Base-by-base conservation (phyloP, 257 asterid species). In the Schizonepeta tenuifolia region DNA sequence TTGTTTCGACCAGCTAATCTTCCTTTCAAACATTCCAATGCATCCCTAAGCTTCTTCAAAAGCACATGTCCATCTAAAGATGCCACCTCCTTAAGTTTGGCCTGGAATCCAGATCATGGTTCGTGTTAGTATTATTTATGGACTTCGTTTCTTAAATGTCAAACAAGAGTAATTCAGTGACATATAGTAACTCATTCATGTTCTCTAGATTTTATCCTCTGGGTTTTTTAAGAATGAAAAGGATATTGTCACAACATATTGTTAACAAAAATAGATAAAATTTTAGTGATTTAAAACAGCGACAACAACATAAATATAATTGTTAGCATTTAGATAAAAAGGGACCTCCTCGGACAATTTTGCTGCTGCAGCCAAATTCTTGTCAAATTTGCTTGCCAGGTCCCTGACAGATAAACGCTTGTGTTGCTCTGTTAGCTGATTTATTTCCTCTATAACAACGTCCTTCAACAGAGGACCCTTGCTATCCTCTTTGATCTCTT, bases 31-130 rank as follows among this genome's bases (percentile, higher is more conserved):
- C 70, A 88, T 84, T 94, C 99, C 80, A 94, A 62, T 40, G 96
- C 97, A 81, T 94, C 99, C 80, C 98, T 89, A 36, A 94, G 98
- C 90, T 94, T 94, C 88, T 94, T 94, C 78, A 94, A 80, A 84
- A 91, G 97, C 75, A 94, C 97, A 35, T 91, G 97, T 61, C 99
- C 99, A 76, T 94, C 99, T 51, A 94, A 79, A 13, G 97, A 91
- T 40, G 95, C 87, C 69, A 86, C 96, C 83, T 94, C 97, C 76
- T 93, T 89, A 49, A 94, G 87, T 75, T 88, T 94, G 41, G 97
- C 99, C 98, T 94, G 91, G 49, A 72, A 33, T 71, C 49, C 79
- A 73, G 22, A 53, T 50, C 62, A 40, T 6, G n/a, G 18, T 36
- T 69, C 66, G 22, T 71, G 59, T 35, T 62, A 24, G 26, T 24